These are phyloP conservation scores for Termitomyces sp. DNA, from an alignment of 1,284 basidiomycete species.

Conservation along the genomic window DNA sequence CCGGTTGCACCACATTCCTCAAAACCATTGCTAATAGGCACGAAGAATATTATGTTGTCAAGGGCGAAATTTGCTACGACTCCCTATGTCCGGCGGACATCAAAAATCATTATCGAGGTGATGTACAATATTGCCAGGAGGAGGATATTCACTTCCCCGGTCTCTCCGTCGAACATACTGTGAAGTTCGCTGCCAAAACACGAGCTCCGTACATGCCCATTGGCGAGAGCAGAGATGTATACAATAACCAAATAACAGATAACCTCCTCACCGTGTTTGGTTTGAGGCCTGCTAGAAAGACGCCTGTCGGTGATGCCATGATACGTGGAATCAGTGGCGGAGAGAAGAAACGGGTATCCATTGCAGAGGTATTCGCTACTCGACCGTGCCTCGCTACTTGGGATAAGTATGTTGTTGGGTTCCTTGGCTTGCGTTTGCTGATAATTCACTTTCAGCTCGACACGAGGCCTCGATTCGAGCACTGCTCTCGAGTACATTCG, in stretches of 20 bases:
- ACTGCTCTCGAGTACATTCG: conserved; percentile 43
- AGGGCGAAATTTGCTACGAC: conserved; percentile 60
- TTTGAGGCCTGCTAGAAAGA: conserved; percentile 58
- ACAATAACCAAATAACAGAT: conserved; percentile 37
- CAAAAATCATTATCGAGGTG: conserved; percentile 36
- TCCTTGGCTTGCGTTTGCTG: not conserved
- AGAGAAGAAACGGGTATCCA: conserved; percentile 38
- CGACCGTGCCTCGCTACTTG: conserved; percentile 58
- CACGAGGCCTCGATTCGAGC: conserved; percentile 35
- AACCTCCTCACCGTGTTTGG: conserved; percentile 65
- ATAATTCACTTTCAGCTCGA: conserved; percentile 38
- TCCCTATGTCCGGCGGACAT: conserved; percentile 49
- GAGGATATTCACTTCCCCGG: conserved; percentile 57
- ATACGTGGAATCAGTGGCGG: no score
- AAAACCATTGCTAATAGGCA: conserved; percentile 53
- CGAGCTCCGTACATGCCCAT: conserved; percentile 45
- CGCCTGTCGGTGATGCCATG: conserved; percentile 39
- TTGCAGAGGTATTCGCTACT: conserved; percentile 63
- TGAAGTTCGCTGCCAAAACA: conserved; percentile 53
- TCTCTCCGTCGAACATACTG: conserved; percentile 60
- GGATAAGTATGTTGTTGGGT: conserved; percentile 57
- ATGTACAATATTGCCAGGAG: conserved; percentile 18
- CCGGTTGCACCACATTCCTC: conserved; percentile 55
- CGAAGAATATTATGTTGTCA: conserved; percentile 47
- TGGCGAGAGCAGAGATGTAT: conserved; percentile 41